Conservation (phyloP, 805 yeast species). For the Kazachstania psychrophila region DNA sequence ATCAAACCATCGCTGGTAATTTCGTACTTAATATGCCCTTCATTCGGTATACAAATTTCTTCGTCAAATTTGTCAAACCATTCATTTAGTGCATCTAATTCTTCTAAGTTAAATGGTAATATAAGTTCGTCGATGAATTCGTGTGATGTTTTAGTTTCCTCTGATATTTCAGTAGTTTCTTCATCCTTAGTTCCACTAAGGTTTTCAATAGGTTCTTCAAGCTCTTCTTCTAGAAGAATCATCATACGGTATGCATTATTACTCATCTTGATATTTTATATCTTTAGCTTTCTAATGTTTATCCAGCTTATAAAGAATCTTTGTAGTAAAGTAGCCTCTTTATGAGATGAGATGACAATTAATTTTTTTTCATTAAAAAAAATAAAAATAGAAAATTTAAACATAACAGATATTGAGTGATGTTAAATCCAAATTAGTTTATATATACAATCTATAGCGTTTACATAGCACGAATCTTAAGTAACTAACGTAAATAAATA, state of each 20-base stretch:
- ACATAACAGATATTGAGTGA: no score
- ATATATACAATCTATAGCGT: no score
- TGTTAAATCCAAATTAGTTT: no score
- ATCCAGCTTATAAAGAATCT: no score
- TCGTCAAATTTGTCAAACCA: constrained; percentile 33
- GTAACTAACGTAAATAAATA: no score
- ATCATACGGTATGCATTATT: constrained; percentile 25
- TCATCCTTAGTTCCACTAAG: not conserved
- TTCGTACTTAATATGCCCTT: constrained; percentile 32
- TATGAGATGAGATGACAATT: no score
- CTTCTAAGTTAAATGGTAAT: constrained; percentile 26
- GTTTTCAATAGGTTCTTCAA: constrained; percentile 4
- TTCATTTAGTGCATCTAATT: constrained; percentile 23
- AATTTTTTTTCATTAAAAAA: no score
- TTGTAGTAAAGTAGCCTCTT: no score
- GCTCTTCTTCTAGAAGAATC: constrained; percentile 23
- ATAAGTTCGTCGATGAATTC: constrained; percentile 28
- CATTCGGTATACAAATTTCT: constrained; percentile 31
- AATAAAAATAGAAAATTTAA: no score
- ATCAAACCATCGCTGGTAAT: constrained; percentile 32
- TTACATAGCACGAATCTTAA: no score
- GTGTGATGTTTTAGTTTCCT: constrained; percentile 18
- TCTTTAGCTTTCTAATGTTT: no score
- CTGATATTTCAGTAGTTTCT: not conserved
- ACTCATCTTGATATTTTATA: constrained; percentile 8